Evolutionary conservation across 371 early-diverging fungal genomes (phyloP), one percentile per base, ranked within the genome.

Genomic region (Smittium culicis): DNA sequence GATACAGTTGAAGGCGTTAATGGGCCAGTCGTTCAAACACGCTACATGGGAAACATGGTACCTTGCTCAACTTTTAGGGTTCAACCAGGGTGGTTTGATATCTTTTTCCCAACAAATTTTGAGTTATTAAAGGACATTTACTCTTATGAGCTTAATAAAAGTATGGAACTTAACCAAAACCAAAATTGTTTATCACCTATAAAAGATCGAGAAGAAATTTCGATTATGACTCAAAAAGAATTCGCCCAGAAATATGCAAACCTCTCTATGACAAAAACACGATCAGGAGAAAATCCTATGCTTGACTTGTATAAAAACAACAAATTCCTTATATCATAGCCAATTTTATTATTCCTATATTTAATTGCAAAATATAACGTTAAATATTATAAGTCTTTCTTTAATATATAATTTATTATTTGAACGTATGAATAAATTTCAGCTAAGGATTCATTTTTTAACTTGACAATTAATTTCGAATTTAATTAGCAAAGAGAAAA

Each of bases 81-180:
- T 3, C 90, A 90, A 73, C 96, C 93, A 0, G 98, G 98, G n/a
- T 93, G 87, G 87, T 96, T 95, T 74, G 98, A 98, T 74, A 94
- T 96, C 34, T 93, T 98, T 73, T 98, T 96, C 77, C 96, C 98
- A 2, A 95, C 95, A 29, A 86, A 98, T 74, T 96, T 95, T 80
- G 91, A 90, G 71, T 74, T 92, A 30, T 69, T 94, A 69, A 73
- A 77, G 65, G 84, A 85, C 32, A 79, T 96, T 79, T 93, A 98
- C 76, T 76, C 2, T 79, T n/a, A n/a, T 89, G 1, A 24, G 45
- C 20, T 45, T 45, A 45, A 14, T 45, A 14, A 28, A 33, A 28
- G 34, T 14, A 28, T 29, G 34, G 30, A 66, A 29, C 0, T 3
- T 56, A 32, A 11, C 3, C 3, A 24, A n/a, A 35, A 59, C 1